Evolutionary conservation across 2,329 filamentous ascomycete species (phyloP), one percentile per base, ranked within the genome.

Genomic region (Diaporthe destruens): DNA sequence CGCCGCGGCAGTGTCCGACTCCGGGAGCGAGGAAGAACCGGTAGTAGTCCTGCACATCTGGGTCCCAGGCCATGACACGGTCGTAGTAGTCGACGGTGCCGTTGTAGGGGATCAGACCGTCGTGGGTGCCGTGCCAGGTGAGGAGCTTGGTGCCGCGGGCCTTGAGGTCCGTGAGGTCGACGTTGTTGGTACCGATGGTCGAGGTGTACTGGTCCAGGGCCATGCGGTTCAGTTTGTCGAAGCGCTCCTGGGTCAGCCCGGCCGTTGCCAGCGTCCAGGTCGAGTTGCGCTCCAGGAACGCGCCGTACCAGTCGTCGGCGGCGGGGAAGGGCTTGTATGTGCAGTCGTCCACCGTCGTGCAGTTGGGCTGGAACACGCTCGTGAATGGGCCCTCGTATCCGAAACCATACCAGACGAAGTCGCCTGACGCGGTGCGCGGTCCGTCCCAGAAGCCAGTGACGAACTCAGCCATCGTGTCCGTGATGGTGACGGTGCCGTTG

Each of bases 71-170:
- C 16, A 69, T 69, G 18, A 78, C 78, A 6, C 65, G 51, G 34
- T 79, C 74, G 66, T 77, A 77, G 72, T 80, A 81, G 47, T 78
- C 34, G 75, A 80, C 36, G 1, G 76, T 78, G 39, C 74, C 75
- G 23, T 75, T 71, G 47, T 75, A 54, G 14, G 76, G 73, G 39
- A 77, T 69, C 39, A 76, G 36, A n/a, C 57, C 53, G 69, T 78
- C 76, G 23, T 71, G 66, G 61, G 79, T 63, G 51, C 86, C 86
- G 77, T 89, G 87, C 79, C 82, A 88, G 74, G 85, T 84, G 12
- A 88, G 78, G n/a, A 88, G 75, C 75, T 88, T 88, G 18, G 85
- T 86, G 39, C 85, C 86, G 0, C 80, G 76, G 0, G 77, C 68
- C 14, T 83, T 78, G 79, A 87, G 87, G 3, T 78, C 76, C 0